Evolutionary conservation across 805 yeast genomes (phyloP).

Genomic region (Jamesozyma jinghongensis): DNA sequence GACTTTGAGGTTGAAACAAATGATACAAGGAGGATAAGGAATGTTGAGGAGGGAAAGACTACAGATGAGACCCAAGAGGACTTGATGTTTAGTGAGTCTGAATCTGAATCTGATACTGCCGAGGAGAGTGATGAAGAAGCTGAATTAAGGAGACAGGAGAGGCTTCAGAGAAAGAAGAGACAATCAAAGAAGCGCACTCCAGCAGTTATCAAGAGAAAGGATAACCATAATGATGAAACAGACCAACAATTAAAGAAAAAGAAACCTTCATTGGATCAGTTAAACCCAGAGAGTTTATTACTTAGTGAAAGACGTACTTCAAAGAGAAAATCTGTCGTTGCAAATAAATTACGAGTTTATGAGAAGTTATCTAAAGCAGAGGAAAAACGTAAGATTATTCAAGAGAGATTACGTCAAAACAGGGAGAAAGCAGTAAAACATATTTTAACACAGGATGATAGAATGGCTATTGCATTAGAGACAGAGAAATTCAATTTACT

Average conservation of each 20-base stretch:
- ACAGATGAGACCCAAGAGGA: constrained; percentile 23
- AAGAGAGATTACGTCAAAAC: constrained; percentile 38
- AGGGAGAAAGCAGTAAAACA: constrained; percentile 36
- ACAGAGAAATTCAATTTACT: constrained; percentile 72
- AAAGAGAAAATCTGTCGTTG: constrained; percentile 66
- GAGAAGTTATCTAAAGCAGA: constrained; percentile 64
- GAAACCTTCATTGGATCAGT: constrained; percentile 24
- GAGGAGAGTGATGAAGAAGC: constrained; percentile 50
- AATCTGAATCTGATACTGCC: constrained; percentile 35
- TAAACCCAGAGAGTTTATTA: constrained; percentile 45
- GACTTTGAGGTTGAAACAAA: constrained; percentile 33
- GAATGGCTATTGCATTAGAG: constrained; percentile 66
- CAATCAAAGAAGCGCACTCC: constrained; percentile 23
- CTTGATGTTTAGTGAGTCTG: constrained; percentile 25
- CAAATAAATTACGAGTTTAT: constrained; percentile 67
- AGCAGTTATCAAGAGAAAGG: constrained; percentile 26
- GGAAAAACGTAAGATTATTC: constrained; percentile 39
- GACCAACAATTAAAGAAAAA: constrained; percentile 12
- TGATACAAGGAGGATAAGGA: constrained; percentile 27
- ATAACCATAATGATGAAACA: constrained; percentile 24
- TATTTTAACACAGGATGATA: constrained; percentile 35
- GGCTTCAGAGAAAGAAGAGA: constrained; percentile 19
- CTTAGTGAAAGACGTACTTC: constrained; percentile 56
- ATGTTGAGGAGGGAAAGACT: constrained; percentile 13
- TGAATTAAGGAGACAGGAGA: constrained; percentile 42